Evolutionary conservation across 345 rosid species (phyloP).

Genomic region (Rhizophora mangle): DNA sequence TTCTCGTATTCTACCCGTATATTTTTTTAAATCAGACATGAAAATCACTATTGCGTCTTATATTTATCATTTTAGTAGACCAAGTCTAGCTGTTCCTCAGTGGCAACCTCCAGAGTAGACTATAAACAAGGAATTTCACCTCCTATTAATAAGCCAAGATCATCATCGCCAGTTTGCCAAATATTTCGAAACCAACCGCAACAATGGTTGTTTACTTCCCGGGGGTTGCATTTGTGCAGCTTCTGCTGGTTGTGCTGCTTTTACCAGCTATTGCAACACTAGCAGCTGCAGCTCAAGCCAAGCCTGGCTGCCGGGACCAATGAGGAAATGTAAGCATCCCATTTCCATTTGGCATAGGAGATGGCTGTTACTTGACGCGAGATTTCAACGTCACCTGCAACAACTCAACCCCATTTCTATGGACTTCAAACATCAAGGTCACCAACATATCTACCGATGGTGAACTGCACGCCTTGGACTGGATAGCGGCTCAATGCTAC

Average conservation of each 20-base stretch:
- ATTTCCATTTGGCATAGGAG: constrained; percentile 25
- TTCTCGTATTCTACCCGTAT: too few species aligned
- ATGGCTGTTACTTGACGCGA: not conserved
- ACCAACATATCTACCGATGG: constrained; percentile 17
- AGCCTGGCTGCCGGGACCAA: not conserved
- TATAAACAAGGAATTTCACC: too few species aligned
- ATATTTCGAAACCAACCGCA: too few species aligned
- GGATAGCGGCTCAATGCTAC: not conserved
- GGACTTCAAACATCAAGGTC: not conserved
- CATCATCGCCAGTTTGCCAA: too few species aligned
- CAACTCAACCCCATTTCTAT: not conserved
- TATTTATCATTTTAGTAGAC: too few species aligned
- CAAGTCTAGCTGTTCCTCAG: too few species aligned
- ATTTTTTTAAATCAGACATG: too few species aligned
- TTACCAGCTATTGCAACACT: not conserved
- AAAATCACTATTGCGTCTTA: too few species aligned
- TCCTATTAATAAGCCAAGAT: too few species aligned
- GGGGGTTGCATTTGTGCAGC: not conserved
- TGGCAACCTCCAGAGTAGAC: too few species aligned
- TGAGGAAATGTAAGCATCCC: constrained; percentile 18
- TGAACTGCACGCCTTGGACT: constrained; percentile 2
- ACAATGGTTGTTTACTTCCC: too few species aligned
- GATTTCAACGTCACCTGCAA: constrained; percentile 8
- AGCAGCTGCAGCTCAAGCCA: not conserved
- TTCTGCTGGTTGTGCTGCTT: not conserved